Conservation (phyloP, 1,284 basidiomycete genomes). For the Agaricales sp. region DNA sequence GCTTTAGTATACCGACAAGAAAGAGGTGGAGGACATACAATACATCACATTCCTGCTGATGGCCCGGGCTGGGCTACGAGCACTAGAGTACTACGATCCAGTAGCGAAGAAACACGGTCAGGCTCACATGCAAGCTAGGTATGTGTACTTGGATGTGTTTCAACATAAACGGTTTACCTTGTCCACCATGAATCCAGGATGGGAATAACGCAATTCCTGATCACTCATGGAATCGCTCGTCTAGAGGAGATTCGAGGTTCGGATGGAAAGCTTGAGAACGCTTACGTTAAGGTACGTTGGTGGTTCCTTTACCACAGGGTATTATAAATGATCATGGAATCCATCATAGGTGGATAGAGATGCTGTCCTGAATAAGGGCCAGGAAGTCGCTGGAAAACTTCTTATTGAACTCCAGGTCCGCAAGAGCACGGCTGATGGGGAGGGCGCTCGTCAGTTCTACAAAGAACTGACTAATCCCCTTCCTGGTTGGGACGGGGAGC, state of each 20-base stretch:
- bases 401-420: conserved; percentile 71
- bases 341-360: conserved; percentile 53
- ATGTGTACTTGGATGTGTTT: conserved; percentile 10
- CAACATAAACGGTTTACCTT: not conserved
- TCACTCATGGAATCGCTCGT: conserved; percentile 57
- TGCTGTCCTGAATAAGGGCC: conserved; percentile 54
- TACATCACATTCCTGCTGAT: conserved; percentile 77
- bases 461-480: conserved; percentile 63
- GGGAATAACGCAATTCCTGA: conserved; percentile 73
- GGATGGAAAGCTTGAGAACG: conserved; percentile 51
- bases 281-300: conserved; percentile 52
- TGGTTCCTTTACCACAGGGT: not conserved
- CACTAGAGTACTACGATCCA: conserved; percentile 78
- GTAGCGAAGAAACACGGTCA: conserved; percentile 74
- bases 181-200: conserved; percentile 30
- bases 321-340: conserved; percentile 2
- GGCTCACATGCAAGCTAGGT: conserved; percentile 89
- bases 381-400: conserved; percentile 57
- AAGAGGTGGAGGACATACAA: conserved; percentile 69
- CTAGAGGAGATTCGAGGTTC: conserved; percentile 56
- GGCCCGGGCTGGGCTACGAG: conserved; percentile 74
- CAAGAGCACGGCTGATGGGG: conserved; percentile 75
- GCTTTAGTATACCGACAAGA: conserved; percentile 49
- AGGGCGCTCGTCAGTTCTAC: conserved; percentile 67
- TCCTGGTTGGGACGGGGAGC: conserved; percentile 61